Evolutionary conservation across 306 rosid species (phyloP), one percentile per base, ranked within the genome.

Genomic region (Sesbania bispinosa): DNA sequence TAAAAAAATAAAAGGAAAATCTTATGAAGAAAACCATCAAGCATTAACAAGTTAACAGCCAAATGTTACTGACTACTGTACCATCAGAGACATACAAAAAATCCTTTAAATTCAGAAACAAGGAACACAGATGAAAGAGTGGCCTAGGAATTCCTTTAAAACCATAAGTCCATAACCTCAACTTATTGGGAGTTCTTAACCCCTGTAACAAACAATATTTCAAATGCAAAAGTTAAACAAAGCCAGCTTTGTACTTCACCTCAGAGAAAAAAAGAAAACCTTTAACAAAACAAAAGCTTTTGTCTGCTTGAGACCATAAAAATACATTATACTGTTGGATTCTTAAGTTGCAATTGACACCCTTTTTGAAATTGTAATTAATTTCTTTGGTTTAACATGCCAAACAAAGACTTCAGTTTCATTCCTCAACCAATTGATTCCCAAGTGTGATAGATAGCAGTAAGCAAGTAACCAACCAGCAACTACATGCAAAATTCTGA

Each of bases 361-460:
- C 18, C 2, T 7, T 19, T n/a, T 10, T 36, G 15, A 52, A 69
- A 36, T 23, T 52, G 52, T 53, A 52, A 52, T 21, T 30, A 15
- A 58, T 32, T 58, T 21, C 10, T 79, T 65, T 27, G 45, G 46
- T 67, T 67, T 61, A 67, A 39, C 14, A 60, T 29, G 33, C 13
- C 11, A 66, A 39, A 6, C 53, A 20, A 51, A 23, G 6, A 41
- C 21, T 15, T 55, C 76, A 71, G 19, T 58, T 10, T 24, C 54
- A 41, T 27, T 73, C 15, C 72, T 13, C 39, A n/a, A 42, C n/a
- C 38, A 60, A 11, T 14, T 52, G 6, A 51, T 29, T 61, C 50
- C 43, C 67, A 71, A 7, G 4, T 73, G 36, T 33, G 18, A 39
- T 8, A n/a, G n/a, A 73, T 20, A 36, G 20, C 30, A 47, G 6